phyloP scores from a whole-genome alignment of 768 basidiomycete genomes.

The Calvatia gigantea region DNA sequence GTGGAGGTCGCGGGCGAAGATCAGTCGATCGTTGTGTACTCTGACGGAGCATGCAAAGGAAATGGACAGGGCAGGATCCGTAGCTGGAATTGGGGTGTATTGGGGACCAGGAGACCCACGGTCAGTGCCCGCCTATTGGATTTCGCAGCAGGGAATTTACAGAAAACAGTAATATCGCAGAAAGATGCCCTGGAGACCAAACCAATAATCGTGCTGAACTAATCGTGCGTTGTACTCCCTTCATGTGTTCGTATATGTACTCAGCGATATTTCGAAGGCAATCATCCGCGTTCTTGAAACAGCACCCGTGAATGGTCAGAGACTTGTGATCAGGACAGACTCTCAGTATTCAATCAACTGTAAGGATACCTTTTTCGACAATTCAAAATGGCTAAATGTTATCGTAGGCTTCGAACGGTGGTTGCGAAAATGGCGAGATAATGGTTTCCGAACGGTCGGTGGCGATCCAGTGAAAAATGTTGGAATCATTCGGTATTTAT shows the following conservation, averaged over 20 bases:
- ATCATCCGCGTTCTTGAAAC: conserved; percentile 80
- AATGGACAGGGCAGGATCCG: conserved; percentile 67
- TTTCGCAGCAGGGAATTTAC: neutral
- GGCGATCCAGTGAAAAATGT: conserved; percentile 70
- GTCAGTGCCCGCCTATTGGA: conserved; percentile 28
- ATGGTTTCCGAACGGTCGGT: conserved; percentile 41
- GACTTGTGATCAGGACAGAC: conserved; percentile 79
- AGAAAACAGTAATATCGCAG: conserved; percentile 65
- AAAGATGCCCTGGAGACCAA: conserved; percentile 78
- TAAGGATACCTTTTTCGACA: conserved; percentile 27
- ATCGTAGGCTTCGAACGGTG: conserved; percentile 61
- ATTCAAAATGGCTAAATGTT: conserved; percentile 8
- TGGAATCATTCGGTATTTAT: conserved; percentile 66
- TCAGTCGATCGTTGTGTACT: conserved; percentile 61
- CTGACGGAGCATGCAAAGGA: conserved; percentile 82
- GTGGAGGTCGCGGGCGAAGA: conserved; percentile 25
- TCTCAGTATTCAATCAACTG: conserved; percentile 83
- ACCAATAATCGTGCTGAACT: conserved; percentile 91
- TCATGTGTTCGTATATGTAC: neutral
- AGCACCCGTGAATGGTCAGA: conserved; percentile 48
- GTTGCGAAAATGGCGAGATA: conserved; percentile 64
- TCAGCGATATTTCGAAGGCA: conserved; percentile 46
- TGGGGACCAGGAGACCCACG: conserved; percentile 71
- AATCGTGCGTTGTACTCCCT: conserved; percentile 45
- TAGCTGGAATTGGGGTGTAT: conserved; percentile 88